These are phyloP conservation scores for Hypoxylon cercidicola DNA, from an alignment of 495 filamentous ascomycete genomes.

Conservation along the genomic window DNA sequence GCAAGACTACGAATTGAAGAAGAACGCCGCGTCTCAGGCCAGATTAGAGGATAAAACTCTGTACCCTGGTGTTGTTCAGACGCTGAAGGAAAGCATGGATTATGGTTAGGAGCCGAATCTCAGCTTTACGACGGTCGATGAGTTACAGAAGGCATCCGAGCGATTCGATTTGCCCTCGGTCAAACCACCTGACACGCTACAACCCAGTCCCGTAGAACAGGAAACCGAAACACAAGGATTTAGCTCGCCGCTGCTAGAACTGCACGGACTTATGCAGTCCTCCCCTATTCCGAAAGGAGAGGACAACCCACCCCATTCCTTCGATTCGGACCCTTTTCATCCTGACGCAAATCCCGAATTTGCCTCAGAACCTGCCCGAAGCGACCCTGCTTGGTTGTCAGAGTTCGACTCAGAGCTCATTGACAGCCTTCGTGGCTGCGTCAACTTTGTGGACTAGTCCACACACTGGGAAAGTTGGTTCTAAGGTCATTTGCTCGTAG, in stretches of 20 bases:
- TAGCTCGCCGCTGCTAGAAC: constrained; percentile 11
- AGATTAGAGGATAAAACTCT: constrained; percentile 44
- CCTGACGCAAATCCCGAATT: constrained; percentile 16
- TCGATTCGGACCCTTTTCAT: constrained; percentile 22
- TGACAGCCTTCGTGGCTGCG: constrained; percentile 58
- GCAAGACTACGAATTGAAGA: constrained; percentile 18
- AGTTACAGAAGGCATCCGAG: constrained; percentile 43
- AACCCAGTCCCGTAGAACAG: background rate
- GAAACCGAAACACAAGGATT: constrained; percentile 3
- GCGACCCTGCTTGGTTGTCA: constrained; percentile 58
- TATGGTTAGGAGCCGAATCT: constrained; percentile 44
- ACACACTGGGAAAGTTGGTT: background rate
- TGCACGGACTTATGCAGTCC: background rate
- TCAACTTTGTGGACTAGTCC: constrained; percentile 57
- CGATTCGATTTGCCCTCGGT: constrained; percentile 31
- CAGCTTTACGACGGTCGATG: constrained; percentile 46
- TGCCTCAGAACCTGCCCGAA: background rate
- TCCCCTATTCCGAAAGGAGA: constrained; percentile 8
- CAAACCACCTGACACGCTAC: background rate
- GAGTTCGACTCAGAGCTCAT: constrained; percentile 61
- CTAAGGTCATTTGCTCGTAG: constrained; percentile 5
- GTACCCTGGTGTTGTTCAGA: constrained; percentile 35
- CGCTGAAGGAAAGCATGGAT: constrained; percentile 45
- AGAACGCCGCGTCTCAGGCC: constrained; percentile 48
- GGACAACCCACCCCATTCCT: constrained; percentile 17